phyloP scores from a whole-genome alignment of 306 rosid species.

The Trifolium dubium region DNA sequence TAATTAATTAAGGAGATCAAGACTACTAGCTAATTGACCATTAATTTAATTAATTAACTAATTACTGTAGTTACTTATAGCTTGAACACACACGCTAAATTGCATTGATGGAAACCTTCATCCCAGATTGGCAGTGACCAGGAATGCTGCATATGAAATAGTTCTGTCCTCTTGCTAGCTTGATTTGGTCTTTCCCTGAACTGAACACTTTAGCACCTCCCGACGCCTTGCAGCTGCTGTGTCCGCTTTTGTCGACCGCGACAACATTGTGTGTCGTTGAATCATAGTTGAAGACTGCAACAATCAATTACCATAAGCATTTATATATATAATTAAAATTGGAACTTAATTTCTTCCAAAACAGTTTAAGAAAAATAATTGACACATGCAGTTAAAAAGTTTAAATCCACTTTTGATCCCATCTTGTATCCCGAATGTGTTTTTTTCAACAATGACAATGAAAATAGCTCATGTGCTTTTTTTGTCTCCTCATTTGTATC shows the following conservation, averaged over 20 bases:
- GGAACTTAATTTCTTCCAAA: neutral
- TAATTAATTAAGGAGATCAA: neutral
- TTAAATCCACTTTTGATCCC: no score
- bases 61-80: neutral
- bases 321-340: neutral
- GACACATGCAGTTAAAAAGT: no score
- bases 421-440: no score
- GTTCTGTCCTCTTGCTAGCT: conserved; percentile 52
- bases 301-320: neutral
- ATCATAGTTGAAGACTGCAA: conserved; percentile 65
- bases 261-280: conserved; percentile 64
- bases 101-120: conserved; percentile 69
- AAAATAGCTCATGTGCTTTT: no score
- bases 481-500: no score
- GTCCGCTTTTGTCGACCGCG: conserved; percentile 53
- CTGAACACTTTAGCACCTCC: conserved; percentile 52
- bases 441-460: no score
- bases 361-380: neutral
- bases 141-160: conserved; percentile 68
- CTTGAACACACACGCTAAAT: neutral
- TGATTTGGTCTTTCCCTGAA: conserved; percentile 64
- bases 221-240: conserved; percentile 51
- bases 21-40: neutral
- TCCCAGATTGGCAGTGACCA: conserved; percentile 67
- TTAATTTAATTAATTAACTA: neutral